Evolutionary conservation across 805 yeast species (phyloP), one percentile per base, ranked within the genome.

Genomic region (Metschnikowia gelsemii): DNA sequence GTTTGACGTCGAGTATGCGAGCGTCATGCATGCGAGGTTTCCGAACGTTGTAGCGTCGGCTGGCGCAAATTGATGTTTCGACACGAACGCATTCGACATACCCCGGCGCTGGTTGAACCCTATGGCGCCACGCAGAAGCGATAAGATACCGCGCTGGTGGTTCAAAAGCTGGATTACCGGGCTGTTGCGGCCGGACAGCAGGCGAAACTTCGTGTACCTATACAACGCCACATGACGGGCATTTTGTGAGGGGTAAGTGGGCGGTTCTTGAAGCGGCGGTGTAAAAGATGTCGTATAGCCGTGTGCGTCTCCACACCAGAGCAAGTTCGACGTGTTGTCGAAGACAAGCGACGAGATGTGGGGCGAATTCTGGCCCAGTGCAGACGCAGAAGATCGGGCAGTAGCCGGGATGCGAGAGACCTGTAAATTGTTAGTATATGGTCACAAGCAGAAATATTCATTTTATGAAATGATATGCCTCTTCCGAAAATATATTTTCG

Each of bases 261-360:
- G 47, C 45, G 34, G 54, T 24, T 51, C 53, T 5, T 43, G 46
- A 14, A 27, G 19, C n/a, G 52, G 35, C 19, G 65, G 58, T 2
- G 67, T 52, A 45, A 55, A 64, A n/a, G 70, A 64, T 8, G 61
- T 49, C 5, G 70, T 52, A 48, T 54, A 58, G 3, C 90, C 86
- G 27, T 68, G 72, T 1, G 78, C 60, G 57, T 87, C 93, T 13
- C 95, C 96, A 1, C 82, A 72, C 98, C 98, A 91, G 2, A 90
- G 58, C 32, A 93, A 66, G 52, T 90, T 93, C 45, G 80, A 76
- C n/a, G 74, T 64, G 26, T 73, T 73, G 63, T 90, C 96, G 59
- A 89, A 89, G 38, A 46, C 47, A 12, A 68, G 45, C 6, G 70
- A 35, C 9, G 69, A 45, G 31, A 68, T 54, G 11, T 46, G 54